Base-by-base conservation (phyloP, 2,329 filamentous ascomycete genomes). In the Ascochyta fabae region DNA sequence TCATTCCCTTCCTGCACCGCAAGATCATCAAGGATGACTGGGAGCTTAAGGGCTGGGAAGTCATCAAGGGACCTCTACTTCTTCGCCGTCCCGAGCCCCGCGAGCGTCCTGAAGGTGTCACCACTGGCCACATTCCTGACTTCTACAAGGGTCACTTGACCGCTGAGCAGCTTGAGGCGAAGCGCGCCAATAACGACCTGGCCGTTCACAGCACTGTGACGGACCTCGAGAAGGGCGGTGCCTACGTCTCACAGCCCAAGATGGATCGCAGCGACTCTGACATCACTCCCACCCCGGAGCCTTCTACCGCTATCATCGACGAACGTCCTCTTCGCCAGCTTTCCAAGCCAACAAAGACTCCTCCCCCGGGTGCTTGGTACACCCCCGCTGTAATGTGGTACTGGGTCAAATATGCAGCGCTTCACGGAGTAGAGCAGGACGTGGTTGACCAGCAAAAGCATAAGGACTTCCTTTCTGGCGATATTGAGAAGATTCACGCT, bases 11-110 rank as follows among this genome's bases (percentile, higher is more conserved):
- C 77, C 67, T 88, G 54, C 82, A 86, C 70, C 80, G 83, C 52
- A 78, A 82, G 40, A 78, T 89, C 62, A 74, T 88, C 72, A 75
- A 81, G 73, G 79, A 87, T 60, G 85, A 89, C 75, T 83, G 85
- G 83, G 74, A 84, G 65, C 75, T 89, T 56, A 81, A 80, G 59
- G 73, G 78, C 71, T 87, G 78, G 69, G 79, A 87, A 57, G 75
- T 87, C 52, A 62, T 80, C 56, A 70, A 80, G 15, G 85, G 85
- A 0, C 84, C 82, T 24, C 69, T 86, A 0, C 79, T 86, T 4
- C 79, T 84, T 45, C 68, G 64, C 43, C 77, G 75, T 22, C 71
- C 70, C n/a, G 71, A 73, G 44, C 70, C 72, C 26, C 64, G 70
- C 19, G 69, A 74, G 19, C 65, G 78, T 1, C 82, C 83, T 0